Evolutionary conservation across 1,139 yeast species (phyloP).

Genomic region (Protomyces inundatus): DNA sequence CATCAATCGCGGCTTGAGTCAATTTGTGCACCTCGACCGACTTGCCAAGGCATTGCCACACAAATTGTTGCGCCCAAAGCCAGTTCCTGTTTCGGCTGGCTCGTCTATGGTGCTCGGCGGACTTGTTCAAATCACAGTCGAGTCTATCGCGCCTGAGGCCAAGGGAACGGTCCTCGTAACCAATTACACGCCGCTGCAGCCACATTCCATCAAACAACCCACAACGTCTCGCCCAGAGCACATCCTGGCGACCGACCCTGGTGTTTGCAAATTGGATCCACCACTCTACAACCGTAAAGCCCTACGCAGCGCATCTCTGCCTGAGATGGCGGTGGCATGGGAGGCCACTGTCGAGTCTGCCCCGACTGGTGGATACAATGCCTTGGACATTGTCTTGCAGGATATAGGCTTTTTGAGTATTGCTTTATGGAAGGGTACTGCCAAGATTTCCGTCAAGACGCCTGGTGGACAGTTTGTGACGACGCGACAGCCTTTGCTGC

Average conservation of each 20-base stretch:
- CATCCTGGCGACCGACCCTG: background rate
- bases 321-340: conserved; percentile 1
- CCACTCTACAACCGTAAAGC: background rate
- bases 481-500: background rate
- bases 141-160: background rate
- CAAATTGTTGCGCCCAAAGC: conserved; percentile 6
- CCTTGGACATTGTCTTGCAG: conserved; percentile 12
- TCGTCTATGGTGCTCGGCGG: conserved; percentile 7
- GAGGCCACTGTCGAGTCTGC: background rate
- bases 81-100: conserved; percentile 1
- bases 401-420: conserved; percentile 19
- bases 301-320: background rate
- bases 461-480: conserved; percentile 6
- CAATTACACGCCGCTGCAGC: conserved; percentile 2
- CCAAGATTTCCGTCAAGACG: conserved; percentile 4
- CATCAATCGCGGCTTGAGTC: conserved; percentile 7
- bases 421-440: conserved; percentile 9
- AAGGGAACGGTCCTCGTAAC: background rate
- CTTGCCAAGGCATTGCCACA: conserved; percentile 7
- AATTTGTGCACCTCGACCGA: background rate
- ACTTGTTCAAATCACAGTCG: conserved; percentile 1
- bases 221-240: conserved; percentile 15
- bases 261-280: background rate
- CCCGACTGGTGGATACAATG: background rate
- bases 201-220: background rate